Evolutionary conservation across 2,329 filamentous ascomycete genomes (phyloP).

Genomic region (Sodiomyces alkalinus): DNA sequence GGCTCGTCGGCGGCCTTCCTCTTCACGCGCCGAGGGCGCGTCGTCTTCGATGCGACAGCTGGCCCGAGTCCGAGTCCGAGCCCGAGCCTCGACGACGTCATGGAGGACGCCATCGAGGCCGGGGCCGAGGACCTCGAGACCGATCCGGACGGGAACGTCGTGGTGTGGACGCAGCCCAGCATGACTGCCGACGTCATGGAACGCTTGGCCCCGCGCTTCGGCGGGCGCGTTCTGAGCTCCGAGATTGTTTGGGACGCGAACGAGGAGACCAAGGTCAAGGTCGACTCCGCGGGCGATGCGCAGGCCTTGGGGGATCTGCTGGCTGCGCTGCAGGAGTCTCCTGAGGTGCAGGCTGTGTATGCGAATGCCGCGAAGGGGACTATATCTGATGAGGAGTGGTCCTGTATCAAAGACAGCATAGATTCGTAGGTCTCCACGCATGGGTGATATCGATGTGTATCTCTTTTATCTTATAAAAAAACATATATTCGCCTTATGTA

Average conservation of each 20-base stretch:
- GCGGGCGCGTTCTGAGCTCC: slow-evolving; percentile 52
- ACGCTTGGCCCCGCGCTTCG: slow-evolving; percentile 27
- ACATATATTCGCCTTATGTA: too few species aligned
- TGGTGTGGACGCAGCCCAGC: slow-evolving; percentile 9
- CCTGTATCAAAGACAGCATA: slow-evolving; percentile 33
- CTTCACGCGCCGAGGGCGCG: slow-evolving; percentile 67
- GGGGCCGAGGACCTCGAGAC: slow-evolving; percentile 59
- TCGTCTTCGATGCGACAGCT: slow-evolving; percentile 43
- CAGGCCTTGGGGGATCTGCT: slow-evolving; percentile 44
- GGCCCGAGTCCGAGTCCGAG: slow-evolving; percentile 11
- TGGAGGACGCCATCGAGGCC: slow-evolving; percentile 71
- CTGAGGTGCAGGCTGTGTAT: slow-evolving; percentile 66
- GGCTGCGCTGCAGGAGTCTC: slow-evolving; percentile 45
- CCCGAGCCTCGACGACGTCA: slow-evolving; percentile 52
- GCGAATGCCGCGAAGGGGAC: slow-evolving; percentile 46
- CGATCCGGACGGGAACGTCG: slow-evolving; percentile 7
- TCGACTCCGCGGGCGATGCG: slow-evolving; percentile 42
- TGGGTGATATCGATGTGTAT: too few species aligned
- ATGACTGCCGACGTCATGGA: slow-evolving; percentile 6
- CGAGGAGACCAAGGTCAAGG: slow-evolving; percentile 54
- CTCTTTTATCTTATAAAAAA: too few species aligned
- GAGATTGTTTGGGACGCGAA: slow-evolving; percentile 81
- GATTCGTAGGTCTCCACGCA: too few species aligned
- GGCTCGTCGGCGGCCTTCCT: slow-evolving; percentile 62
- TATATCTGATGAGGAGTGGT: slow-evolving; percentile 38